Base-by-base conservation (phyloP, 805 yeast species). In the Clavispora carvajalis region DNA sequence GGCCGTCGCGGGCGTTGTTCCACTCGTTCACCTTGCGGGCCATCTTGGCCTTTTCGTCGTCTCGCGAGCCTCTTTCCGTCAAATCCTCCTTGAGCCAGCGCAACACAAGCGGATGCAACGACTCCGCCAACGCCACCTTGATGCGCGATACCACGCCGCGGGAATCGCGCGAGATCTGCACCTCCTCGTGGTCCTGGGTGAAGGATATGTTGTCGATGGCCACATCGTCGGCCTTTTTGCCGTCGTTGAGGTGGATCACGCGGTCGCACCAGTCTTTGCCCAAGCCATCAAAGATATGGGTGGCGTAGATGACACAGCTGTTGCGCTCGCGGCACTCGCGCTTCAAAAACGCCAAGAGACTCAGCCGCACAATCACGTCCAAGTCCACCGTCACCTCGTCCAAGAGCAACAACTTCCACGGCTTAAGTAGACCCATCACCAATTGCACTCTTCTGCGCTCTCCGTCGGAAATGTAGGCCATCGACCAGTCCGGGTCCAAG, bases 351-450 rank as follows among this genome's bases (percentile, higher is more conserved):
- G 72, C 67, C 46, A 93, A 66, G 37, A 93, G 65, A 40, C 87
- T 72, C 24, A 80, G 77, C 51, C 99, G 73, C 2, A 90, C 98
- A 36, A 93, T 71, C 6, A 93, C 99, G 57, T 93, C 99, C 50
- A 93, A 71, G 60, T 93, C 99, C 21, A 93, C 96, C 0, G 99
- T 93, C 28, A 93, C 98, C 60, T 93, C 99, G 59, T 93, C 99
- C 36, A 93, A 68, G n/a, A 93, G 66, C 23, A 93, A 65, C 16
- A 89, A 71, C 45, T 78, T 79, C 95, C 97, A 93, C 5, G 97
- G 97, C 53, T 83, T 81, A 45, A 91, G 65, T 36, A 93, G 70
- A 0, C 98, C 98, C 96, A 93, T 89, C 24, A 82, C 85, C 43
- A 93, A 67, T 58, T 93, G 99, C 1, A 93, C 98, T 44, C 99